Base-by-base conservation (phyloP, 495 filamentous ascomycete species). In the Penicillium samsonianum region DNA sequence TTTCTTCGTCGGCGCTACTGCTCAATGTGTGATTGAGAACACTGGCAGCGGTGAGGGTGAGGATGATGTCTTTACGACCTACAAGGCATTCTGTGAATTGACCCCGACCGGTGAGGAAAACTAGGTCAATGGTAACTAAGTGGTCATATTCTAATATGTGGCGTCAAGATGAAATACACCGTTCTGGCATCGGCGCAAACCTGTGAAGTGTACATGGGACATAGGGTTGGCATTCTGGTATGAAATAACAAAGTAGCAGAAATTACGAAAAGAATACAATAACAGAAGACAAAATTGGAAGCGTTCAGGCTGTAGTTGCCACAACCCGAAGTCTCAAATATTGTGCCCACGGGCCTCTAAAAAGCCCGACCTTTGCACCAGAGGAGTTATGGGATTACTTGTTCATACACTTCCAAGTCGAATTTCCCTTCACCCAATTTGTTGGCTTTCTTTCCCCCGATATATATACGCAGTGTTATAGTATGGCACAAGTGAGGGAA, bases 61-160 rank as follows among this genome's bases (percentile, higher is more conserved):
- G 65, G 82, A 80, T 16, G 84, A 87, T 61, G 79, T 82, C 17
- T 89, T 98, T 62, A 87, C 88, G 23, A 92, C 89, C 0, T 99
- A 93, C 77, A 96, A 92, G 76, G 95, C 95, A 2, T 99, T 96
- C 67, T 96, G 91, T 65, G 92, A 97, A 75, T 73, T 96, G 60
- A 80, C 84, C 25, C n/a, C 37, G 9, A 7, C 37, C 17, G 84
- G 77, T 47, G 80, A 79, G 70, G 76, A 80, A 61, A 70, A 72
- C 59, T 65, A 69, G 63, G 68, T 69, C 52, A 76, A 78, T 61
- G 75, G 73, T 33, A 55, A 73, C 47, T 74, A 62, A 58, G 17
- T 16, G 55, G 57, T 55, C 50, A 11, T 53, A 33, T 63, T 64
- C 65, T 68, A 67, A 68, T 64, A 17, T 16, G 37, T 43, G 42